A percentile compares a stretch with the other conserved stretches of the same genome.
Evolutionary conservation across 805 yeast species (phyloP).

Genomic region (Pachysolen tannophilus): DNA sequence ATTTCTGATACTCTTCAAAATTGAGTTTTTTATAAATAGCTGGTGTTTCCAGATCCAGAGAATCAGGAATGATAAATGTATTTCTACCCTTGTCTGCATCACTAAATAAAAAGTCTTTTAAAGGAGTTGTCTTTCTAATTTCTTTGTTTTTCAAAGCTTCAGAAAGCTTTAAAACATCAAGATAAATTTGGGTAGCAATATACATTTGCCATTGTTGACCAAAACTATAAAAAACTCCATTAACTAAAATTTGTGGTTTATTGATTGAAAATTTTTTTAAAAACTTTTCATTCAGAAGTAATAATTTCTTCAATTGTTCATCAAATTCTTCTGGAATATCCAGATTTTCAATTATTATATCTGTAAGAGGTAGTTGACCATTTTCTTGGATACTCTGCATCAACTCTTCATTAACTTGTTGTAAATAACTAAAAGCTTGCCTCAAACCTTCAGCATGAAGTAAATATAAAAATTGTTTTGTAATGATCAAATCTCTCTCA

Average conservation of each 20-base stretch:
- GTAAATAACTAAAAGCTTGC: constrained; percentile 17
- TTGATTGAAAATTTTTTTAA: constrained; percentile 30
- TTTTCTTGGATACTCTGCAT: not conserved
- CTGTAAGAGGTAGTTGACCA: not conserved
- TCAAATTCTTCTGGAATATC: constrained; percentile 7
- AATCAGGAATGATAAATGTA: constrained; percentile 42
- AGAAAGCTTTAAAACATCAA: constrained; percentile 39
- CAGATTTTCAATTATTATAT: not conserved
- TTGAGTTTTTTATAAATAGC: constrained; percentile 1
- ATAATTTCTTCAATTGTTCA: constrained; percentile 14
- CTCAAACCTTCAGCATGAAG: constrained; percentile 12
- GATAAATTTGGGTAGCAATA: constrained; percentile 41
- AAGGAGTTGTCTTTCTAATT: constrained; percentile 18
- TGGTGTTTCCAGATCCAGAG: constrained; percentile 15
- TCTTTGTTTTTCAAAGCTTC: constrained; percentile 17
- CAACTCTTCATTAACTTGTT: constrained; percentile 11
- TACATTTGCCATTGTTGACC: constrained; percentile 46
- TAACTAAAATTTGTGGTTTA: constrained; percentile 50
- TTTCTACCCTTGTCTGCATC: constrained; percentile 38
- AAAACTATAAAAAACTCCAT: constrained; percentile 62
- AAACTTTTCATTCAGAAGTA: constrained; percentile 18
- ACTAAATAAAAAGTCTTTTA: constrained; percentile 34
- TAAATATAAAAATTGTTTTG: constrained; percentile 18
- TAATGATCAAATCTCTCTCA: constrained; percentile 15
- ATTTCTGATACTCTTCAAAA: too few relatives aligned